phyloP scores from a whole-genome alignment of 352 stramenopile species.

The Phytophthora ohioensis region DNA sequence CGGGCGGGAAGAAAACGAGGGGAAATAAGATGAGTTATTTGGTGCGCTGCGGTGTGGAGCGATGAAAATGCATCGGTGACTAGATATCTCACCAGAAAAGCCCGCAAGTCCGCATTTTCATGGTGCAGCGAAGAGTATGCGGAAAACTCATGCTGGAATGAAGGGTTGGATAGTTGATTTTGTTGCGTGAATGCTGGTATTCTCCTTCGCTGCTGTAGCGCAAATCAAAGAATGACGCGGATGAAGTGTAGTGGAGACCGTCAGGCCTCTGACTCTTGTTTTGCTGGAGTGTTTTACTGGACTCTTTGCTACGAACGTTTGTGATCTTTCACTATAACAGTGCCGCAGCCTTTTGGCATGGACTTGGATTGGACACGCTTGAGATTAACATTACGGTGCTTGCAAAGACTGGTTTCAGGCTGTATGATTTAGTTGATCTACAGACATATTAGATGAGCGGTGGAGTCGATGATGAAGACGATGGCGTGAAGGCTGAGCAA shows the following conservation, averaged over 20 bases:
- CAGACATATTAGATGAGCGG: too few species aligned
- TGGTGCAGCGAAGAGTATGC: slow-evolving; percentile 29
- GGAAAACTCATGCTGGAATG: slow-evolving; percentile 21
- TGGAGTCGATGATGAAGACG: too few species aligned
- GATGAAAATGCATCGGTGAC: neutral
- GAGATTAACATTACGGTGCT: too few species aligned
- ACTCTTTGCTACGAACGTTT: slow-evolving; percentile 4
- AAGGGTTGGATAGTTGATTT: neutral
- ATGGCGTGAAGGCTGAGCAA: too few species aligned
- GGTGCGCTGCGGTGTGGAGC: neutral
- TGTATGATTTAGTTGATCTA: too few species aligned
- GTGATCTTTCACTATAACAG: neutral
- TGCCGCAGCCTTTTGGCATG: too few species aligned
- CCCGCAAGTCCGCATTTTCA: slow-evolving; percentile 42
- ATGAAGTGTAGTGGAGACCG: slow-evolving; percentile 2
- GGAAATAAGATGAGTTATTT: neutral
- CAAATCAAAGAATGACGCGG: slow-evolving; percentile 33
- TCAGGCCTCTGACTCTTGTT: neutral
- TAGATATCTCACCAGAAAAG: slow-evolving; percentile 41
- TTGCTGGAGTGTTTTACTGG: slow-evolving; percentile 4
- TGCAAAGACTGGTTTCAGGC: too few species aligned
- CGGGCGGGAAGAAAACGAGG: neutral
- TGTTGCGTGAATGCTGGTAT: neutral
- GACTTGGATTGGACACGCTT: too few species aligned
- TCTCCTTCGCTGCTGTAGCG: slow-evolving; percentile 12